These are phyloP conservation scores for Mrakia blollopis DNA, from an alignment of 768 basidiomycete species.

Conservation along the genomic window DNA sequence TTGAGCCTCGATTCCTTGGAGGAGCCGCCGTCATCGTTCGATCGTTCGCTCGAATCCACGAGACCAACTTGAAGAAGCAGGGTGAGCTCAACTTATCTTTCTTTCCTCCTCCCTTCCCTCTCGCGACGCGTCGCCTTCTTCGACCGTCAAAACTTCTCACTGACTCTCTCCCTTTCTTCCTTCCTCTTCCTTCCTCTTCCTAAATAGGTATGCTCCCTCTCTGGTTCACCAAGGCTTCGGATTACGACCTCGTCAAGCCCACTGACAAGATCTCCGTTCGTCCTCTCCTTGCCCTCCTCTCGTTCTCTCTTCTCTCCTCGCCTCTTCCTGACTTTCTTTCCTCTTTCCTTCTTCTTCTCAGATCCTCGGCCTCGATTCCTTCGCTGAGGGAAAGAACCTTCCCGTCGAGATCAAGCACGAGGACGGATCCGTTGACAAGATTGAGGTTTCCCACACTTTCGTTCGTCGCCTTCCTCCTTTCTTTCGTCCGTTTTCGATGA, in stretches of 20 bases:
- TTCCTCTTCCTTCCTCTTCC: no score
- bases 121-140: neutral
- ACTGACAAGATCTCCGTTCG: conserved; percentile 67
- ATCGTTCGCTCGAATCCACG: conserved; percentile 96
- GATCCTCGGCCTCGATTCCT: conserved; percentile 79
- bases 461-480: neutral
- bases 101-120: no score
- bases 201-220: conserved; percentile 55
- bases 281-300: neutral
- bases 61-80: conserved; percentile 95
- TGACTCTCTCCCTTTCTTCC: neutral
- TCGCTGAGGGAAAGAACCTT: conserved; percentile 88
- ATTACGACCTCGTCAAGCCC: conserved; percentile 89
- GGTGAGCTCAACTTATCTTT: no score
- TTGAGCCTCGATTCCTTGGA: conserved; percentile 91
- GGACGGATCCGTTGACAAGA: conserved; percentile 55
- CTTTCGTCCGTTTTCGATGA: neutral
- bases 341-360: neutral
- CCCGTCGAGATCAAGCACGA: conserved; percentile 74
- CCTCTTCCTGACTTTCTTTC: neutral
- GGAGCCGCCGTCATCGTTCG: conserved; percentile 93
- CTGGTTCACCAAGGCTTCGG: conserved; percentile 83
- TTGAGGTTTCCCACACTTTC: conserved; percentile 81
- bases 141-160: neutral
- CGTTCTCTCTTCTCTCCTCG: neutral